Conservation (phyloP, 768 basidiomycete genomes). For the Agaricus blazei region DNA sequence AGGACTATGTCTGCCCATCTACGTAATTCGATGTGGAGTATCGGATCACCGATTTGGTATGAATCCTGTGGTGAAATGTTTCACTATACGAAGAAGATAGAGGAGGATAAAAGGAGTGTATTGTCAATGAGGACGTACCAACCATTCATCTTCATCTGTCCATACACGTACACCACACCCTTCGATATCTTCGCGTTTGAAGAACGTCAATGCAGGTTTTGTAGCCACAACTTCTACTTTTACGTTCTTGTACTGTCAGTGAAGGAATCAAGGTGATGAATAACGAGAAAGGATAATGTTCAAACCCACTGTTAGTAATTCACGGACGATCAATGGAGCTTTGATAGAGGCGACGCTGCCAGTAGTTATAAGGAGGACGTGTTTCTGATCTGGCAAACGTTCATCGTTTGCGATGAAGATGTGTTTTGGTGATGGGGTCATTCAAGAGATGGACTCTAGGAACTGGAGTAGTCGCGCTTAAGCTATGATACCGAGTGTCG, state of each 20-base stretch:
- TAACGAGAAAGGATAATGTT: not conserved
- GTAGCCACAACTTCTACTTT: slow-evolving; percentile 83
- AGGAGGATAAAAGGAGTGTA: not conserved
- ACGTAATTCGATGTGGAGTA: slow-evolving; percentile 92
- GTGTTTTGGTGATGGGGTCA: slow-evolving; percentile 8
- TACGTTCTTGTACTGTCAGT: slow-evolving; percentile 61
- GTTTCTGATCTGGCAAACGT: slow-evolving; percentile 38
- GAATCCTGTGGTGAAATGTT: not conserved
- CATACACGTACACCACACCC: slow-evolving; percentile 62
- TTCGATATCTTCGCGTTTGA: slow-evolving; percentile 46
- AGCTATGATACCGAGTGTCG: too few relatives aligned
- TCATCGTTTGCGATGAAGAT: slow-evolving; percentile 37
- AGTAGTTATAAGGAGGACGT: slow-evolving; percentile 81
- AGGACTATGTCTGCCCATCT: slow-evolving; percentile 96
- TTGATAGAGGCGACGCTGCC: slow-evolving; percentile 98
- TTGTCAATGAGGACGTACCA: slow-evolving; percentile 41
- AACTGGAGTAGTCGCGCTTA: not conserved
- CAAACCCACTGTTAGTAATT: slow-evolving; percentile 51
- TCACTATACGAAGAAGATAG: not conserved
- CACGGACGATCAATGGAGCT: slow-evolving; percentile 80
- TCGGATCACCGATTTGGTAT: slow-evolving; percentile 82
- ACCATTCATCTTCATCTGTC: slow-evolving; percentile 93
- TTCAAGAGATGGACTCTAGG: not conserved
- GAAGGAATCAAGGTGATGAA: slow-evolving; percentile 4
- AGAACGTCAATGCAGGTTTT: slow-evolving; percentile 75